Conservation (phyloP, 148 eudicot genomes). For the Rhododendron henanense region DNA sequence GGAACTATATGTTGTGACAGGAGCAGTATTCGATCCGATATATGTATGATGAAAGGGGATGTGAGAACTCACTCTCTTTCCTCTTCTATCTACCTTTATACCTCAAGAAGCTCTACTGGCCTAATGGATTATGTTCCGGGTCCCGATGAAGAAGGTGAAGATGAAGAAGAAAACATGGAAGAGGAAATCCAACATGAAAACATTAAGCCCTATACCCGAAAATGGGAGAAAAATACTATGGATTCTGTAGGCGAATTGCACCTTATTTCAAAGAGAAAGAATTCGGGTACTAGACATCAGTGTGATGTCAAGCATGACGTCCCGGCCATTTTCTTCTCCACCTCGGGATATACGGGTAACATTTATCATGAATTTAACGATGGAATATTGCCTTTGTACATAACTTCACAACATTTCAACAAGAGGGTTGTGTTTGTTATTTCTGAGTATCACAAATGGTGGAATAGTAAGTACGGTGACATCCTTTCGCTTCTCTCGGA, state of each 20-base stretch:
- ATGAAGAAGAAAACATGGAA: slow-evolving; percentile 8
- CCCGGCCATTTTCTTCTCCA: slow-evolving; percentile 91
- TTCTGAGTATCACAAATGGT: slow-evolving; percentile 83
- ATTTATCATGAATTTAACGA: slow-evolving; percentile 93
- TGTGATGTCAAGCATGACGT: slow-evolving; percentile 85
- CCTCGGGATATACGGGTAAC: slow-evolving; percentile 91
- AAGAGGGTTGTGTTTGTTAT: slow-evolving; percentile 86
- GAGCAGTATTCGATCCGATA: slow-evolving; percentile 63
- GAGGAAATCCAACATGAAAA: slow-evolving; percentile 56
- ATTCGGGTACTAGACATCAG: slow-evolving; percentile 13
- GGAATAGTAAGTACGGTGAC: slow-evolving; percentile 76
- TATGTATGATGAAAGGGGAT: slow-evolving; percentile 90
- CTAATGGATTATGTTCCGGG: slow-evolving; percentile 8
- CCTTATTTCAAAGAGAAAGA: slow-evolving; percentile 42
- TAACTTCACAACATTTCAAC: slow-evolving; percentile 76
- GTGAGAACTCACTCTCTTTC: slow-evolving; percentile 60
- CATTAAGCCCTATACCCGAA: slow-evolving; percentile 79
- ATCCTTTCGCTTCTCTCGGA: slow-evolving; percentile 68
- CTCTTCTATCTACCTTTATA: slow-evolving; percentile 61
- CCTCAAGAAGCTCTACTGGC: slow-evolving; percentile 26
- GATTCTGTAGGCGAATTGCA: slow-evolving; percentile 54
- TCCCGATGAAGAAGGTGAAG: slow-evolving; percentile 11
- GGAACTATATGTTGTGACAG: slow-evolving; percentile 92
- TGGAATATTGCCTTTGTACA: slow-evolving; percentile 79
- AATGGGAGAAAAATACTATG: slow-evolving; percentile 80